Percentiles rank a stretch among this genome's conserved stretches.
Conservation (phyloP, 1,139 yeast species). For the Diutina siamensis region DNA sequence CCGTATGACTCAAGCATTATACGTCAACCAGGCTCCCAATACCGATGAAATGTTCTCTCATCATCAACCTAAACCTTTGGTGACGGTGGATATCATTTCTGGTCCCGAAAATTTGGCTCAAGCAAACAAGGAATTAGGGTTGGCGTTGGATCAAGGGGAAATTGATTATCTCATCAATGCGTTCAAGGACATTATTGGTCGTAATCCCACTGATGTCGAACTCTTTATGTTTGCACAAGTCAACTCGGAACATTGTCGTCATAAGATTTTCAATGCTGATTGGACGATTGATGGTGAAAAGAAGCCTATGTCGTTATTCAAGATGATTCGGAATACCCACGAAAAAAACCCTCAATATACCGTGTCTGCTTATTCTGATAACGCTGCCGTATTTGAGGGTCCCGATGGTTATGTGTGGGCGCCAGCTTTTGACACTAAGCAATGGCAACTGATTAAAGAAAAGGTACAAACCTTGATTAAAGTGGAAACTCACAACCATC, state of each 20-base stretch:
- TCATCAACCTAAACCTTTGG: slow-evolving; percentile 79
- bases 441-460: slow-evolving; percentile 69
- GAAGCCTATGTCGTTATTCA: slow-evolving; percentile 69
- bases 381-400: slow-evolving; percentile 96
- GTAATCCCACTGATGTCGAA: slow-evolving; percentile 97
- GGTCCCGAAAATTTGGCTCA: slow-evolving; percentile 52
- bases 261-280: slow-evolving; percentile 95
- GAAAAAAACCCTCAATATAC: slow-evolving; percentile 70
- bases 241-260: slow-evolving; percentile 98
- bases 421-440: slow-evolving; percentile 62
- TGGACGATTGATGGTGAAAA: slow-evolving; percentile 88
- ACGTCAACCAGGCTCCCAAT: slow-evolving; percentile 47
- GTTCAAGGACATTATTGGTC: slow-evolving; percentile 58
- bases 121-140: slow-evolving; percentile 78
- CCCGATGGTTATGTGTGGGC: slow-evolving; percentile 63
- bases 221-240: slow-evolving; percentile 99
- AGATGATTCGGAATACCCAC: slow-evolving; percentile 95
- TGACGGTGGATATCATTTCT: slow-evolving; percentile 51
- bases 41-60: slow-evolving; percentile 64
- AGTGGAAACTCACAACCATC: slow-evolving; percentile 98
- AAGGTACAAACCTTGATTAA: slow-evolving; percentile 81
- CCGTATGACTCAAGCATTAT: slow-evolving; percentile 85
- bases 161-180: slow-evolving; percentile 78
- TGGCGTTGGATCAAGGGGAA: slow-evolving; percentile 90
- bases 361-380: slow-evolving; percentile 90